These are phyloP conservation scores for Penicillium sp. DNA, from an alignment of 2,329 filamentous ascomycete species.

Conservation along the genomic window DNA sequence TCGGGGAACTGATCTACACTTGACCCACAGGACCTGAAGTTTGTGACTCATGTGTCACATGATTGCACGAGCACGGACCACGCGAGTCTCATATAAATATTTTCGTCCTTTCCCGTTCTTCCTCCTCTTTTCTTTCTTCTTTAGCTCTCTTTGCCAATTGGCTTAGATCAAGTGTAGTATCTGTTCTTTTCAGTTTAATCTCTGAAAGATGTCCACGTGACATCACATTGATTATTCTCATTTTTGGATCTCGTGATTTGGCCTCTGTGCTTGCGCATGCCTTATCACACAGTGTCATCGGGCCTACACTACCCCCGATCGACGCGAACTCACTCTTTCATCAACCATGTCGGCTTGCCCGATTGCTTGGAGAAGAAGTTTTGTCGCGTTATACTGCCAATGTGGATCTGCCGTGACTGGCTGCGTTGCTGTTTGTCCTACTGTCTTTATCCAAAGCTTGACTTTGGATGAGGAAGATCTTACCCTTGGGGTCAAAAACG, in stretches of 20 bases:
- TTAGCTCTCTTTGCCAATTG: conserved; percentile 55
- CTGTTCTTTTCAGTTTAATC: conserved; percentile 98
- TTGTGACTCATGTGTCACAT: too few relatives aligned
- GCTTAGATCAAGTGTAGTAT: conserved; percentile 96
- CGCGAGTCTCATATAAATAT: conserved; percentile 30
- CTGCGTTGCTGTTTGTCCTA: too few relatives aligned
- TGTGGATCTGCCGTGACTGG: too few relatives aligned
- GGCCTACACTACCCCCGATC: conserved; percentile 72
- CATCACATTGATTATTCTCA: conserved; percentile 76
- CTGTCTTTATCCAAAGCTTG: too few relatives aligned
- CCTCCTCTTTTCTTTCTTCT: conserved; percentile 45
- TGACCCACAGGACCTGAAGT: too few relatives aligned
- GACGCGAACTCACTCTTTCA: conserved; percentile 64
- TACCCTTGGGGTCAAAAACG: too few relatives aligned
- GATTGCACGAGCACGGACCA: conserved; percentile 17
- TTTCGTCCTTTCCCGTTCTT: conserved; percentile 20
- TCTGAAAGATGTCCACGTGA: conserved; percentile 75
- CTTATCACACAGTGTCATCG: conserved; percentile 66
- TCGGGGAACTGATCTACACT: too few relatives aligned
- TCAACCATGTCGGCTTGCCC: conserved; percentile 55
- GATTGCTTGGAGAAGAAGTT: conserved; percentile 57
- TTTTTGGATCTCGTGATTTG: conserved; percentile 61
- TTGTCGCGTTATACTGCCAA: too few relatives aligned
- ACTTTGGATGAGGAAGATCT: too few relatives aligned
- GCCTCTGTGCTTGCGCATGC: conserved; percentile 73